These are phyloP conservation scores for Trichoderma harzianum DNA, from an alignment of 2,329 filamentous ascomycete species.

Conservation along the genomic window DNA sequence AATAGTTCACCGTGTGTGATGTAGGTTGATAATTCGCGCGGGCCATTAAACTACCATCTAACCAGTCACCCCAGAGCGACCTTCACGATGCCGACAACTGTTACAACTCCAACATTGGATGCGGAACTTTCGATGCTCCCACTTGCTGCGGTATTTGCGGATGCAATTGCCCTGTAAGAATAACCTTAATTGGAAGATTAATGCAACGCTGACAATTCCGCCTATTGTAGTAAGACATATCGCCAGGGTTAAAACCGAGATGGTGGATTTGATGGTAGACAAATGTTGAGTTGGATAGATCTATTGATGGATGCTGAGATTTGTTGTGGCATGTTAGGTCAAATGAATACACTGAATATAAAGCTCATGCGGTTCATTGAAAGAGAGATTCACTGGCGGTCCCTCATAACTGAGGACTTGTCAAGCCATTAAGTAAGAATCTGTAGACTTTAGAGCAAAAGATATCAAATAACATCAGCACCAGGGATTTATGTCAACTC, in stretches of 20 bases:
- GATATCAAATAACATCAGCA: not conserved
- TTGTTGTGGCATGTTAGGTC: not conserved
- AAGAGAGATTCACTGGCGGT: not conserved
- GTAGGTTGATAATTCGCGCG: not conserved
- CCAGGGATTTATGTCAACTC: not conserved
- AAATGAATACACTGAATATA: not conserved
- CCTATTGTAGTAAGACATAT: not conserved
- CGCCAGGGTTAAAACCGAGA: not conserved
- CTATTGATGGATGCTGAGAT: not conserved
- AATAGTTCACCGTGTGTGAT: not conserved
- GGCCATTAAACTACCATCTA: not conserved
- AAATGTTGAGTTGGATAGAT: not conserved
- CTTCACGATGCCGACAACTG: not conserved
- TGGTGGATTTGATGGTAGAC: not conserved
- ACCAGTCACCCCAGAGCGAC: not conserved
- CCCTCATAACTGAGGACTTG: not conserved
- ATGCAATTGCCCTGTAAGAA: constrained; percentile 14
- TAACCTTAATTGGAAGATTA: not conserved
- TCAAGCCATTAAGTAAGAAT: not conserved
- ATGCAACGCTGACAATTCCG: not conserved
- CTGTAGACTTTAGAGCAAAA: not conserved
- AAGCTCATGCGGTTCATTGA: not conserved
- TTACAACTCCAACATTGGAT: constrained; percentile 14
- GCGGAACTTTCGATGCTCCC: not conserved
- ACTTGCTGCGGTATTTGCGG: constrained; percentile 14